Evolutionary conservation across 2,329 filamentous ascomycete species (phyloP).

Genomic region (Botryotinia narcissicola): DNA sequence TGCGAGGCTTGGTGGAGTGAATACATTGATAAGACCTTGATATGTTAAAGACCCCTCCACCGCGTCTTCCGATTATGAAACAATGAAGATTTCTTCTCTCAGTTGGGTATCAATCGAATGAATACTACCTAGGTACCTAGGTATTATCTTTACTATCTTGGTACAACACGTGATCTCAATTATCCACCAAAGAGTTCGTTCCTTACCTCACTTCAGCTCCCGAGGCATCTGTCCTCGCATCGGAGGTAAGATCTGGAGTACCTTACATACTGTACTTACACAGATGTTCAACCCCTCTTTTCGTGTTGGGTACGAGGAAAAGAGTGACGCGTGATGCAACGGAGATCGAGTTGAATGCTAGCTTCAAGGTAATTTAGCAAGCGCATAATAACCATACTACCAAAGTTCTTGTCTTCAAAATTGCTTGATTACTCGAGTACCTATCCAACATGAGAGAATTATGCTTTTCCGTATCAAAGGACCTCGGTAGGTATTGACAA

Average conservation of each 20-base stretch:
- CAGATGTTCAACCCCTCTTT: neutral
- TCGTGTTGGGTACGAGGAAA: neutral
- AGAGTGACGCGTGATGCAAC: neutral
- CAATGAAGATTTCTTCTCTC: neutral
- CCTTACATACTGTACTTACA: conserved; percentile 4
- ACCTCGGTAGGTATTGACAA: neutral
- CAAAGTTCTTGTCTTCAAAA: neutral
- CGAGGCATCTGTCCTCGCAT: neutral
- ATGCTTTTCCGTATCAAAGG: neutral
- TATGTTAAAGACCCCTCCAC: neutral
- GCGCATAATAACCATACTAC: neutral
- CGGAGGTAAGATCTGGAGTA: neutral
- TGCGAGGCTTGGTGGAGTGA: neutral
- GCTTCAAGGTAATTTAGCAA: neutral
- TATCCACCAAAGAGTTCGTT: neutral
- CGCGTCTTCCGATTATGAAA: neutral
- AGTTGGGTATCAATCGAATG: neutral
- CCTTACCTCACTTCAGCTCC: neutral
- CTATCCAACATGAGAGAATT: neutral
- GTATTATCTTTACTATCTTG: neutral
- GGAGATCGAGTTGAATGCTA: neutral
- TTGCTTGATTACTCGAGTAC: neutral
- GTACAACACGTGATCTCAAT: neutral
- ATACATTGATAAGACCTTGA: neutral
- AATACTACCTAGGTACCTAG: no score